Percentiles rank a stretch among this genome's conserved stretches.
These are phyloP conservation scores for Bryopsis sp. DNA, from an alignment of 139 green algal genomes.

Conservation along the genomic window DNA sequence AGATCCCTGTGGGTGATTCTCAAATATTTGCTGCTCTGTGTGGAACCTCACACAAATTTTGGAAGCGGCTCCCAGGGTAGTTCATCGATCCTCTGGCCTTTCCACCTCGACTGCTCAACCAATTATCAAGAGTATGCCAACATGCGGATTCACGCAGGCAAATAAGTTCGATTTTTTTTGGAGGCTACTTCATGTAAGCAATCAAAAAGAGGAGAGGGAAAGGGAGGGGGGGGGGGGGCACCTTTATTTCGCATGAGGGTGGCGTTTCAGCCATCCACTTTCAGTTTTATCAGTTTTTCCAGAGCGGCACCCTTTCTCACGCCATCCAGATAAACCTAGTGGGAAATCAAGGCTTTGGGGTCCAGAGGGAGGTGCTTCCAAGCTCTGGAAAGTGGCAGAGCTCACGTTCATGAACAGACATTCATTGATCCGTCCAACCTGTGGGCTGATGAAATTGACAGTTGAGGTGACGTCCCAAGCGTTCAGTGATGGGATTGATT, in stretches of 20 bases:
- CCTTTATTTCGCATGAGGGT: constrained; percentile 93
- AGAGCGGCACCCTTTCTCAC: constrained; percentile 45
- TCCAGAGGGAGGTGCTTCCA: too few species aligned
- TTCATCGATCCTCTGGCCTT: constrained; percentile 79
- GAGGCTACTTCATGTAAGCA: too few species aligned
- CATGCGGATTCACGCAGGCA: not conserved
- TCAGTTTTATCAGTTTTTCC: constrained; percentile 42
- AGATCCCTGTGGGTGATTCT: not conserved
- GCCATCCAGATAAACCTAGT: too few species aligned
- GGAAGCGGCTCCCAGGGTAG: constrained; percentile 85
- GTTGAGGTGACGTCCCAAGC: too few species aligned
- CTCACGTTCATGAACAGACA: too few species aligned
- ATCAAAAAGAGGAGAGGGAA: not conserved
- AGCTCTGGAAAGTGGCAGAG: too few species aligned
- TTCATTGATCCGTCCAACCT: too few species aligned
- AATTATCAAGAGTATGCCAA: too few species aligned
- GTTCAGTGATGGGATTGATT: too few species aligned
- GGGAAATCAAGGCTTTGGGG: too few species aligned
- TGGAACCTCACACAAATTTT: constrained; percentile 78
- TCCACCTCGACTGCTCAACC: constrained; percentile 60
- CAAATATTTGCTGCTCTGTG: constrained; percentile 39
- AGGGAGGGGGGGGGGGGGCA: constrained; percentile 10
- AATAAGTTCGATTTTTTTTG: too few species aligned
- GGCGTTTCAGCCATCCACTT: constrained; percentile 90
- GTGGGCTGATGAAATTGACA: too few species aligned